Conservation (phyloP, 768 basidiomycete species). For the Atractiella rhizophila region DNA sequence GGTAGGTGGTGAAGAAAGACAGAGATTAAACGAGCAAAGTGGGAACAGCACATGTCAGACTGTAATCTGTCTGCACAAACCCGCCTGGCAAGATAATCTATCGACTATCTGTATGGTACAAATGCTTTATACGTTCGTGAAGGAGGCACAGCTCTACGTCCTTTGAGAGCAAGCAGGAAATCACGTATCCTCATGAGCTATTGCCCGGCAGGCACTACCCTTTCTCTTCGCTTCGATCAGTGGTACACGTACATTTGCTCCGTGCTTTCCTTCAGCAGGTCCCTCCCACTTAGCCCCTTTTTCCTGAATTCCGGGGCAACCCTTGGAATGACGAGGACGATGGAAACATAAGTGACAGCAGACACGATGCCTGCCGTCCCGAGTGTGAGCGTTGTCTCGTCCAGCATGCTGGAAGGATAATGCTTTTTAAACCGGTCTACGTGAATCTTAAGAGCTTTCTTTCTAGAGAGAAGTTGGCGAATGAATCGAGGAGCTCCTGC, state of each 20-base stretch:
- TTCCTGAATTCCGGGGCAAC: constrained; percentile 54
- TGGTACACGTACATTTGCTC: constrained; percentile 24
- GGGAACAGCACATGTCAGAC: background rate
- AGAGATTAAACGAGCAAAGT: background rate
- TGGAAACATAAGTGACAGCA: constrained; percentile 50
- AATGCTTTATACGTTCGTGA: background rate
- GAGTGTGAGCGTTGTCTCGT: too few relatives aligned
- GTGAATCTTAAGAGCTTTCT: too few relatives aligned
- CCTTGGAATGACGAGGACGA: constrained; percentile 53
- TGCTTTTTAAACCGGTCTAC: too few relatives aligned
- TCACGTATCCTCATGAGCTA: background rate
- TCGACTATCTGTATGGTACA: background rate
- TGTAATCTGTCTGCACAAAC: background rate
- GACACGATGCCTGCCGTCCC: constrained; percentile 6
- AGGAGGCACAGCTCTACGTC: background rate
- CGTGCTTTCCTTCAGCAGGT: constrained; percentile 57
- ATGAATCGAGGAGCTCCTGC: too few relatives aligned
- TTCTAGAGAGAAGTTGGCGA: too few relatives aligned
- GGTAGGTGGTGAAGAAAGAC: background rate
- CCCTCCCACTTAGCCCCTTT: constrained; percentile 59
- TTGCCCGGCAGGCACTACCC: constrained; percentile 1
- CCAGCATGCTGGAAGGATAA: too few relatives aligned
- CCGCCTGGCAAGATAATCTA: background rate
- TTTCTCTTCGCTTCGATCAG: constrained; percentile 15
- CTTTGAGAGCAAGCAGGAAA: background rate